Conservation (phyloP, 257 asterid genomes). For the Hygrophila difformis region DNA sequence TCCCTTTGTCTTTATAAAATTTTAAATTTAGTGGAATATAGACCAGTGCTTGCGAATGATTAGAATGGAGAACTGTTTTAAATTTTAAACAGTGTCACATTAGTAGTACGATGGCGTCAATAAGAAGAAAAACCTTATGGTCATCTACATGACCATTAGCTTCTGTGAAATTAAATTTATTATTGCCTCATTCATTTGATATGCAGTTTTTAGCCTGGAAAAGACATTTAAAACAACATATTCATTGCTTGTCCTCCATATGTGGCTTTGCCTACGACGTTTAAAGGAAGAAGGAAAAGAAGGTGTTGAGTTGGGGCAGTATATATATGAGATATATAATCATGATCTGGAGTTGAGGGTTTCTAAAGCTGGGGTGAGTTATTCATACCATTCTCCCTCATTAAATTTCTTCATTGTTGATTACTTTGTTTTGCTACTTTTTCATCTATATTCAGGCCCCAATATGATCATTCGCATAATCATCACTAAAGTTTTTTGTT, state of each 20-base stretch:
- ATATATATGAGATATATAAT: slow-evolving; percentile 73
- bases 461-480: too few relatives aligned
- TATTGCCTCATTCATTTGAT: slow-evolving; percentile 11
- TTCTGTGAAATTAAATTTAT: slow-evolving; percentile 10
- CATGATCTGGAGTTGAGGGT: slow-evolving; percentile 94
- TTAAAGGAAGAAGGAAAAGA: slow-evolving; percentile 84
- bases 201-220: slow-evolving; percentile 93
- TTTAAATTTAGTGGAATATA: too few relatives aligned
- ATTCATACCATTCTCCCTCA: slow-evolving; percentile 6
- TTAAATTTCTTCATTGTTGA: too few relatives aligned
- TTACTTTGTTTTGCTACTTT: too few relatives aligned
- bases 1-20: too few relatives aligned
- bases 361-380: slow-evolving; percentile 93
- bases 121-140: too few relatives aligned
- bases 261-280: slow-evolving; percentile 92
- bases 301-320: slow-evolving; percentile 89
- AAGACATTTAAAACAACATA: slow-evolving; percentile 80
- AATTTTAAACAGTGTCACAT: too few relatives aligned
- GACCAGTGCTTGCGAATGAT: neutral
- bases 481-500: too few relatives aligned
- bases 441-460: too few relatives aligned
- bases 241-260: slow-evolving; percentile 81
- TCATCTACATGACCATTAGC: too few relatives aligned
- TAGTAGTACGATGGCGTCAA: too few relatives aligned
- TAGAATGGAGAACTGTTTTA: neutral